phyloP scores from a whole-genome alignment of 106 monocot genomes.

The Posidonia australis region DNA sequence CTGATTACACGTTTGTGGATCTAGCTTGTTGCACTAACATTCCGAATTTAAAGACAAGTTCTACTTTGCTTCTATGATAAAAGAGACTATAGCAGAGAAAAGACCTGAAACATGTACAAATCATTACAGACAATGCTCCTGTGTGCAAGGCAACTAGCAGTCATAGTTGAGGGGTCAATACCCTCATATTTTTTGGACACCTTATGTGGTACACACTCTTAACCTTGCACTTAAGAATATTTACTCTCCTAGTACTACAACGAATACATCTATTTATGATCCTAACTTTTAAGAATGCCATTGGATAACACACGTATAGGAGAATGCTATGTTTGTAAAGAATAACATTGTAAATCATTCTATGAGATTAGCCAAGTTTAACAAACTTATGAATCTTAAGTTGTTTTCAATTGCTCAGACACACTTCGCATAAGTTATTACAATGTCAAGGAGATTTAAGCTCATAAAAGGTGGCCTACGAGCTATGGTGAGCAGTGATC shows the following conservation, averaged over 20 bases:
- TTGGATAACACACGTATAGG: not conserved
- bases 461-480: not conserved
- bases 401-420: not conserved
- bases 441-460: not conserved
- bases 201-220: not conserved
- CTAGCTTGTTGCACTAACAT: no score
- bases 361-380: not conserved
- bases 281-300: not conserved
- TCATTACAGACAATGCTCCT: not conserved
- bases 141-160: not conserved
- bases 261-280: no score
- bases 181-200: constrained; percentile 4
- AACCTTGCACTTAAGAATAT: not conserved
- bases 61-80: not conserved
- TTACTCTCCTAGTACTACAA: not conserved
- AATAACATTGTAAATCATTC: not conserved
- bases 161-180: not conserved
- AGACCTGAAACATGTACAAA: not conserved
- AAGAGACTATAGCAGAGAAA: not conserved
- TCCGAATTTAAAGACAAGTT: constrained; percentile 1
- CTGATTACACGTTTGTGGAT: no score
- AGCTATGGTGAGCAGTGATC: not conserved
- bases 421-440: not conserved
- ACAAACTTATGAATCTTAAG: not conserved
- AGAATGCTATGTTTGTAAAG: not conserved